These are phyloP conservation scores for Candida freyschussii DNA, from an alignment of 1,139 yeast species.

Conservation along the genomic window DNA sequence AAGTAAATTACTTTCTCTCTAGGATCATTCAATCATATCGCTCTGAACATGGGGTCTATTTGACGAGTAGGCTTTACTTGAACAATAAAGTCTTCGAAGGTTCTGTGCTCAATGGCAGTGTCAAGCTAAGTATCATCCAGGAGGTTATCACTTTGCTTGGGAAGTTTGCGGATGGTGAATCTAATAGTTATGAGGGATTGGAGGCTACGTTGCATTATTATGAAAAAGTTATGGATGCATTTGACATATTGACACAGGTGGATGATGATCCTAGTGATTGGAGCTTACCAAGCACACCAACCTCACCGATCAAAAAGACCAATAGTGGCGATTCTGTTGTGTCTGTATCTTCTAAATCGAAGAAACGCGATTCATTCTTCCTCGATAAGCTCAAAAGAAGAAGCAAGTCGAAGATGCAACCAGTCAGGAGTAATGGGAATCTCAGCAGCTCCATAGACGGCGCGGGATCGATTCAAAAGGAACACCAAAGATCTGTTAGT, in stretches of 20 bases:
- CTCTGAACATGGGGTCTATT: conserved; percentile 10
- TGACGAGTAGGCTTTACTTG: conserved; percentile 9
- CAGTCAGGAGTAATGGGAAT: no score
- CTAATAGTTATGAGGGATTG: conserved; percentile 2
- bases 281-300: neutral
- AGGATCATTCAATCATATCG: conserved; percentile 7
- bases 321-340: conserved; percentile 1
- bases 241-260: conserved; percentile 7
- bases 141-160: conserved; percentile 9
- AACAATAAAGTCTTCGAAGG: conserved; percentile 9
- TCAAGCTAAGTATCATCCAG: conserved; percentile 13
- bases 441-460: conserved; percentile 4
- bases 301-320: conserved; percentile 1
- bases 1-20: conserved; percentile 7
- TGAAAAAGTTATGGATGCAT: conserved; percentile 16
- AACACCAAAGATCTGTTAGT: conserved; percentile 8
- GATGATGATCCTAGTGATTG: conserved; percentile 2
- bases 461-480: conserved; percentile 7
- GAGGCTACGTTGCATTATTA: conserved; percentile 12
- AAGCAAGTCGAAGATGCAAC: no score
- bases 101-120: conserved; percentile 11
- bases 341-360: neutral
- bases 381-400: conserved; percentile 3
- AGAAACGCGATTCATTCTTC: conserved; percentile 1
- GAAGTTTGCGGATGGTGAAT: conserved; percentile 1